Evolutionary conservation across 768 basidiomycete species (phyloP), one percentile per base, ranked within the genome.

Genomic region (Leccinellum luteum): DNA sequence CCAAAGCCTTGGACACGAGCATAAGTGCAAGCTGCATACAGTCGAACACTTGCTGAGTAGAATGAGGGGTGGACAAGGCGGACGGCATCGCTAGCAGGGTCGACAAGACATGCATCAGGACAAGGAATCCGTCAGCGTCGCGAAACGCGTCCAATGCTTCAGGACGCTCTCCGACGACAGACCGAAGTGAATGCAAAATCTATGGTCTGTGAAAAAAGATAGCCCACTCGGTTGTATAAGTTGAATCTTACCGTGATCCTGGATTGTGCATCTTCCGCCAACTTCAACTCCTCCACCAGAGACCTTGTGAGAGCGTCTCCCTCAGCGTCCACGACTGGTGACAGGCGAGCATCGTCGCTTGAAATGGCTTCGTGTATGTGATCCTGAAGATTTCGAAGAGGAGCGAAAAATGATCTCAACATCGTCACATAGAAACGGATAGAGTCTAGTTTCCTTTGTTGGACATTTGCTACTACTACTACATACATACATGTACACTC

Each of bases 91-190:
- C 59, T 52, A 79, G 70, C 0, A 88, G 71, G 0, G 82, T 83
- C 1, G 89, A 87, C 4, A 94, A 75, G 30, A 88, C 79, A 63
- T 83, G 89, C 73, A 92, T 84, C 31, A 92, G 74, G 10, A 84
- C 81, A 19, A 92, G 75, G 67, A 92, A 92, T 1, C 92, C 92
- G 59, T 93, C 92, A 65, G 88, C 76, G 65, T 92, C 89, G 5
- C 92, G 79, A 69, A 94, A 93, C 19, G 86, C 84, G 55, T 87
- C 85, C 69, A 86, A 89, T 12, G 88, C 88, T 44, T 69, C 74
- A 2, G 77, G 67, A 63, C 89, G 85, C 68, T 90, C 84, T 15
- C 78, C 75, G 78, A 92, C 78, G 23, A 87, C 82, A 15, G 83
- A 76, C 54, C 84, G 82, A 41, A 93, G 85, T 66, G 90, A 87